Evolutionary conservation across 2,329 filamentous ascomycete genomes (phyloP), one percentile per base, ranked within the genome.

Genomic region (Grosmannia huntii): DNA sequence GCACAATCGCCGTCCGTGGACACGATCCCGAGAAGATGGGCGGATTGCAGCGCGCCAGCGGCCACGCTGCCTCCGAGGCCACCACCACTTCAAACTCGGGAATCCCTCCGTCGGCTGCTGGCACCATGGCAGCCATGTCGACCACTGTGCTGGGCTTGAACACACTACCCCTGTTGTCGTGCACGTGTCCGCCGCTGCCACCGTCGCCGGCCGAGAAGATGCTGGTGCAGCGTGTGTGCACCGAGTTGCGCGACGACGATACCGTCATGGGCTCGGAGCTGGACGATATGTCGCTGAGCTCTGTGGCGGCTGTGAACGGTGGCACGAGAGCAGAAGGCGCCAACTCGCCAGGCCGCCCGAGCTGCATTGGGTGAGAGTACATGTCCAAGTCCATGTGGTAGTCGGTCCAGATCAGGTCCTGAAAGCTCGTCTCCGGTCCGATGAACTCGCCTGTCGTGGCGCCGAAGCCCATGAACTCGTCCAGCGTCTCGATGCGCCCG

Each of bases 21-120:
- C 76, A 79, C 1, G 69, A 66, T 2, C 69, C 72, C 0, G 75
- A 75, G 61, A 70, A 76, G 14, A 72, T 67, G 2, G 71, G 71
- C 1, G 72, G 74, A 59, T 75, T 80, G 64, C 78, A 80, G 21
- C 76, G 71, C 4, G 76, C 77, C 33, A 80, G 64, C 14, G 77
- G 76, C 78, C 77, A 81, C 0, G 72, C 74, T 1, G 71, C 71
- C 62, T 80, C 76, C 1, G 76, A 73, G 1, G 72, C 73, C 14
- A 78, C 69, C 16, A 79, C 72, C 0, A 72, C 73, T 52, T 76
- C 72, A 48, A 76, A 75, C 59, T 79, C 76, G 9, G 72, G 68
- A 9, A 75, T 71, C n/a, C 65, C 65, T 10, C 65, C 65, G 16
- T 71, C 69, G 1, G 60, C 61, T 14, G 56, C 5, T 64, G 64